Evolutionary conservation across 1,284 basidiomycete species (phyloP).

Genomic region (Austroboletus sp.): DNA sequence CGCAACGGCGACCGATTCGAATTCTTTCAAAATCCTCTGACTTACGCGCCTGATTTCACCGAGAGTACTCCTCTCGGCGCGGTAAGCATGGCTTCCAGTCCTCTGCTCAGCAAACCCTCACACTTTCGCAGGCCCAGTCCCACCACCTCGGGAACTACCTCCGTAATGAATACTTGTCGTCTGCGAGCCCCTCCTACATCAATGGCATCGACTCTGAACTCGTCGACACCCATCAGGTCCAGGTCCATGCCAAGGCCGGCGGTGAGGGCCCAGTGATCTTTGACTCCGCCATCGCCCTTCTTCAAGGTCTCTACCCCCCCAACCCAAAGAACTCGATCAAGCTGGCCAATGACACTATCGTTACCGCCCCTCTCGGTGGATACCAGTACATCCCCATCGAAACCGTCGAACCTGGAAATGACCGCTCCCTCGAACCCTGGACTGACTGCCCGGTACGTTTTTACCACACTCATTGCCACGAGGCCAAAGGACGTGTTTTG

Average conservation of each 20-base stretch:
- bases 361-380: conserved; percentile 72
- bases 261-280: conserved; percentile 80
- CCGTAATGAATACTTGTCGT: conserved; percentile 62
- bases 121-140: conserved; percentile 52
- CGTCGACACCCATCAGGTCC: conserved; percentile 64
- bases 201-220: conserved; percentile 59
- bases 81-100: conserved; percentile 36
- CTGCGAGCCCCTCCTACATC: conserved; percentile 60
- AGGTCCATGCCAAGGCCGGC: conserved; percentile 73
- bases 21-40: conserved; percentile 64
- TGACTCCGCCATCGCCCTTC: conserved; percentile 69
- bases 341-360: conserved; percentile 70
- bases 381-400: conserved; percentile 82
- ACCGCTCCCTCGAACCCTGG: conserved; percentile 80
- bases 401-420: conserved; percentile 76
- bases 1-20: conserved; percentile 77
- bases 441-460: conserved; percentile 68
- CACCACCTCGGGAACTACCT: conserved; percentile 64
- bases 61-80: conserved; percentile 81
- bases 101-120: conserved; percentile 1
- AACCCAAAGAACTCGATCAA: conserved; percentile 60
- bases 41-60: conserved; percentile 64
- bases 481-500: conserved; percentile 5
- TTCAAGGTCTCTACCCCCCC: conserved; percentile 77
- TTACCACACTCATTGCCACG: background rate